Evolutionary conservation across 2,329 filamentous ascomycete genomes (phyloP), one percentile per base, ranked within the genome.

Genomic region (Penicillium sp.): DNA sequence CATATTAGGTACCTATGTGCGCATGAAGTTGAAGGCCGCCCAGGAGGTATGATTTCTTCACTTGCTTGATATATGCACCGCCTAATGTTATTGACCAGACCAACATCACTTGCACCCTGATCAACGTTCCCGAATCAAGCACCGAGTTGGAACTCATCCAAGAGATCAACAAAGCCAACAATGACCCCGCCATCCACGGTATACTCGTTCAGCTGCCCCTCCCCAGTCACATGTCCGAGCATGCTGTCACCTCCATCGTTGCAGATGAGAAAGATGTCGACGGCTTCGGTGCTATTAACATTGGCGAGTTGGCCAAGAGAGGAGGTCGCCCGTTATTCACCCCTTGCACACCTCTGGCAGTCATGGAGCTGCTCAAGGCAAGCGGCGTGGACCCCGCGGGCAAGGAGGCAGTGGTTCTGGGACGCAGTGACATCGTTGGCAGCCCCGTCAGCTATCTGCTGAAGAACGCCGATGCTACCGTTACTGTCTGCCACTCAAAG

Each of bases 11-110:
- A 97, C 92, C 44, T 99, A 99, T 87, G 92, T 99, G 74, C 91
- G 91, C 75, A 99, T 99, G 93, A 99, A 99, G 78, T 77, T 96
- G 66, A 99, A 96, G 80, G 93, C 93, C 59, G 93, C 93, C 50
- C 79, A 88, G 70, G 93, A 97, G 80, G 88, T 90, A 76, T 11
- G 36, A 14, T 14, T 33, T 18, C 28, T 28, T 28, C 12, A n/a
- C 36, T 11, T 37, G 35, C 36, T 36, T 13, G 28, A n/a, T 13
- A 35, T 13, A 37, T 47, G 28, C 34, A 46, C 53, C 55, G 36
- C 31, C 42, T 36, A 25, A 40, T 40, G 14, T 52, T 40, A 39
- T 42, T 25, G 5, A 31, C n/a, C 62, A 92, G 88, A 90, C 91
- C 66, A 89, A 89, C 66, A 96, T 99, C 67, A 79, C 81, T 56